These are phyloP conservation scores for Aureoboletus auriporus DNA, from an alignment of 768 basidiomycete species.

Conservation along the genomic window DNA sequence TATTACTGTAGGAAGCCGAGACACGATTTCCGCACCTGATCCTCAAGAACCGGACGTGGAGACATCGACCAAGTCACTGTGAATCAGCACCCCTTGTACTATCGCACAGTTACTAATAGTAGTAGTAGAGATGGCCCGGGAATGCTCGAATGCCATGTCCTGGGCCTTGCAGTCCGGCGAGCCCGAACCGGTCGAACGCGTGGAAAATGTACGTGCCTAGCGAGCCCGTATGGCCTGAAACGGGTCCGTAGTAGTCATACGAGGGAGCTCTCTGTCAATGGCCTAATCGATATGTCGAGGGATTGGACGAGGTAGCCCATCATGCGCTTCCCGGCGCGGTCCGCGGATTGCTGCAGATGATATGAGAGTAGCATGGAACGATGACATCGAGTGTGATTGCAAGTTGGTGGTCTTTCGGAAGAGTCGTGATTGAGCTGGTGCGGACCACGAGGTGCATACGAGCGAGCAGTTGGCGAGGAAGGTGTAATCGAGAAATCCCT, in stretches of 20 bases:
- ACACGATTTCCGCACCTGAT: conserved; percentile 25
- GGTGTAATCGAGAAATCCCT: conserved; percentile 14
- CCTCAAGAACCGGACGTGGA: conserved; percentile 36
- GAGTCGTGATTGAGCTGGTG: conserved; percentile 25
- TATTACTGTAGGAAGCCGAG: background rate
- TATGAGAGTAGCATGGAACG: conserved; percentile 13
- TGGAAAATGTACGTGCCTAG: conserved; percentile 23
- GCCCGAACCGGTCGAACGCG: conserved; percentile 21
- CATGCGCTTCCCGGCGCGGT: too few species aligned
- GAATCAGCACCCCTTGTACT: too few species aligned
- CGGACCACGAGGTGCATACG: conserved; percentile 24
- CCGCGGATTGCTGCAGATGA: conserved; percentile 2
- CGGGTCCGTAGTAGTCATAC: conserved; percentile 21
- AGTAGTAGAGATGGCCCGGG: conserved; percentile 23
- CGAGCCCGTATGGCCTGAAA: conserved; percentile 29
- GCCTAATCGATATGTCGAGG: conserved; percentile 19
- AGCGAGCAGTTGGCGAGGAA: conserved; percentile 20
- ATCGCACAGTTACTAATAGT: too few species aligned
- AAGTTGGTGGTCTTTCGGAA: conserved; percentile 17
- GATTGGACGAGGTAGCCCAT: conserved; percentile 3
- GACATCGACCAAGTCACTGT: conserved; percentile 35
- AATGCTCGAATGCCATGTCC: conserved; percentile 25
- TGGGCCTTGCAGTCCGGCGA: conserved; percentile 18
- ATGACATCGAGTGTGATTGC: background rate
- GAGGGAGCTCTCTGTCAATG: background rate